phyloP scores from a whole-genome alignment of 2,329 filamentous ascomycete species.

The Alternaria dauci region DNA sequence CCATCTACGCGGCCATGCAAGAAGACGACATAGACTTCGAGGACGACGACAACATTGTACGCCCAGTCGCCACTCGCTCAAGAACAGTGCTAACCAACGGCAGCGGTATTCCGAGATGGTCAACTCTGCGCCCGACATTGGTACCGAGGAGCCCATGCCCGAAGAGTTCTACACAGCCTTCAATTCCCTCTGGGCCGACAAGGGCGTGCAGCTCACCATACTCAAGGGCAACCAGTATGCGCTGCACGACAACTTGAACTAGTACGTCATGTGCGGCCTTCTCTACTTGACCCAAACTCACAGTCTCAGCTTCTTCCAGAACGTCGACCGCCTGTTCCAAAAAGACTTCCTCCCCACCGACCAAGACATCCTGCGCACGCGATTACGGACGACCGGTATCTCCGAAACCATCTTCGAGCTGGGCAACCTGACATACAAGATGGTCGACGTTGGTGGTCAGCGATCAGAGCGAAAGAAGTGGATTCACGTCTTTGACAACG shows the following conservation, averaged over 20 bases:
- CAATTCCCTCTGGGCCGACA: constrained; percentile 83
- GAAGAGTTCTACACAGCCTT: constrained; percentile 80
- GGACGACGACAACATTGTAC: constrained; percentile 79
- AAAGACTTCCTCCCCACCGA: constrained; percentile 87
- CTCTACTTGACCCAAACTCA: constrained; percentile 21
- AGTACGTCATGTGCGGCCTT: constrained; percentile 66
- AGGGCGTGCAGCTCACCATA: constrained; percentile 85
- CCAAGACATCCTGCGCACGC: constrained; percentile 90
- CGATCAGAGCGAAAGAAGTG: constrained; percentile 95
- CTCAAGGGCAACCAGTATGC: constrained; percentile 95
- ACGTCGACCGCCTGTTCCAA: constrained; percentile 68
- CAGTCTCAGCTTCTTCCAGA: constrained; percentile 75
- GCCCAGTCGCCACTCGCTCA: constrained; percentile 31
- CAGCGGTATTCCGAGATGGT: constrained; percentile 82
- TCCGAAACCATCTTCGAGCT: constrained; percentile 94
- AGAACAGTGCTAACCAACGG: constrained; percentile 7
- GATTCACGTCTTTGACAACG: constrained; percentile 96
- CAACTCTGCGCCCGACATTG: constrained; percentile 81
- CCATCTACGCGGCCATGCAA: constrained; percentile 89
- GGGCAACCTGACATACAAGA: constrained; percentile 90
- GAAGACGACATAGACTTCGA: constrained; percentile 83
- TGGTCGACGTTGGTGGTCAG: constrained; percentile 95
- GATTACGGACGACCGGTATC: constrained; percentile 91
- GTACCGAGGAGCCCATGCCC: constrained; percentile 81
- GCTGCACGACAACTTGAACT: constrained; percentile 92